These are phyloP conservation scores for Monilinia fructigena DNA, from an alignment of 2,329 filamentous ascomycete genomes.

Conservation along the genomic window DNA sequence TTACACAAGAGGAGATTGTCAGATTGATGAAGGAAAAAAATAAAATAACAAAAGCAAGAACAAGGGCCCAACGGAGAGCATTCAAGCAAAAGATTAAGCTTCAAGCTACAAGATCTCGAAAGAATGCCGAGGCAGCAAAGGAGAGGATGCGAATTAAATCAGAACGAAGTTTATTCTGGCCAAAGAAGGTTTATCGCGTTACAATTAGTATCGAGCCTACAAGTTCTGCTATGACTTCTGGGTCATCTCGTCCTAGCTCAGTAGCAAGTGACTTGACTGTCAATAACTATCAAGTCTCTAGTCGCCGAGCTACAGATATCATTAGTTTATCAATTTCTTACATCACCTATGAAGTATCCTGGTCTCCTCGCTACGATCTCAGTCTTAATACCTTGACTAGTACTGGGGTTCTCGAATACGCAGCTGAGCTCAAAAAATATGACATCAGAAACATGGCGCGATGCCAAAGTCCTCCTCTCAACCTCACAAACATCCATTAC, in stretches of 20 bases:
- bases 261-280: slow-evolving; percentile 37
- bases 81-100: slow-evolving; percentile 43
- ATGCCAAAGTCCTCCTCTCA: slow-evolving; percentile 46
- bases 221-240: slow-evolving; percentile 42
- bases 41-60: slow-evolving; percentile 32
- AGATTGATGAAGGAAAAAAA: slow-evolving; percentile 41
- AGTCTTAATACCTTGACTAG: slow-evolving; percentile 43
- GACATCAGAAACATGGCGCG: slow-evolving; percentile 50
- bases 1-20: slow-evolving; percentile 40
- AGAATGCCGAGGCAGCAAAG: slow-evolving; percentile 42
- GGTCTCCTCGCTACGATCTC: slow-evolving; percentile 51
- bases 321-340: slow-evolving; percentile 38
- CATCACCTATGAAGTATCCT: slow-evolving; percentile 43
- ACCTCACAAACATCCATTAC: slow-evolving; percentile 52
- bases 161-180: slow-evolving; percentile 51
- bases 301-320: slow-evolving; percentile 29
- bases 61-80: slow-evolving; percentile 41
- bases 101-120: slow-evolving; percentile 41
- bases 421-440: slow-evolving; percentile 54
- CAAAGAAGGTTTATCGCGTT: slow-evolving; percentile 49
- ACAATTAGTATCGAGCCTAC: slow-evolving; percentile 52
- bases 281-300: slow-evolving; percentile 31
- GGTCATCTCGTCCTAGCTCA: slow-evolving; percentile 51
- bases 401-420: slow-evolving; percentile 45
- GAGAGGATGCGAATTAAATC: slow-evolving; percentile 48